Conservation (phyloP, 306 rosid species). For the Casuarina glauca region DNA sequence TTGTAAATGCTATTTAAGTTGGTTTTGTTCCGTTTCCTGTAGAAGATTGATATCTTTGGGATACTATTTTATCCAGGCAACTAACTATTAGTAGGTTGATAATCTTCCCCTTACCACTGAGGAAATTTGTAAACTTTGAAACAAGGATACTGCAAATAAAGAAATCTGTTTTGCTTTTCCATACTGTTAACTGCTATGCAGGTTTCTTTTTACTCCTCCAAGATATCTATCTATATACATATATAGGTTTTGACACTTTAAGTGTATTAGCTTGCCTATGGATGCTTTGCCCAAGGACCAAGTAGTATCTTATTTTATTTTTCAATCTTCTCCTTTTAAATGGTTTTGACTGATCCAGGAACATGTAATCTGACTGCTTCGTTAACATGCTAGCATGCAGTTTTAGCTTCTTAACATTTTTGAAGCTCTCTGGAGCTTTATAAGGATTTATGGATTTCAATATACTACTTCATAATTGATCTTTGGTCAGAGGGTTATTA, state of each 20-base stretch:
- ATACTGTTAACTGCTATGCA: neutral
- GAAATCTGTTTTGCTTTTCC: neutral
- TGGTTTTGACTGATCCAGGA: neutral
- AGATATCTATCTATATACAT: neutral
- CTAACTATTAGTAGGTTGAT: neutral
- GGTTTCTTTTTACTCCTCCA: neutral
- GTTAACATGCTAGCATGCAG: neutral
- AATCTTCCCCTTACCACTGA: neutral
- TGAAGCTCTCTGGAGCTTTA: neutral
- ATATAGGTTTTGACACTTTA: neutral
- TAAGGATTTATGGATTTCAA: too few species aligned
- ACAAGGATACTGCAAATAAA: neutral
- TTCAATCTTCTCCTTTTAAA: neutral
- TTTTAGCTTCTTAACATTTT: neutral
- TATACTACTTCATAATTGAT: conserved; percentile 5
- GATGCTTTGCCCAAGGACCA: neutral
- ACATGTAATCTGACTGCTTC: neutral
- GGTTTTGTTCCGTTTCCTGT: neutral
- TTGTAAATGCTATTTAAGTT: conserved; percentile 26
- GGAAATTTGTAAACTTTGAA: neutral
- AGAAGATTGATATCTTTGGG: neutral
- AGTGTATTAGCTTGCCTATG: neutral
- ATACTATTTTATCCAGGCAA: neutral
- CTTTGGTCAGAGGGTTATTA: neutral
- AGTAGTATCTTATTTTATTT: neutral